These are phyloP conservation scores for Epichloe sylvatica DNA, from an alignment of 2,329 filamentous ascomycete genomes.

Conservation along the genomic window DNA sequence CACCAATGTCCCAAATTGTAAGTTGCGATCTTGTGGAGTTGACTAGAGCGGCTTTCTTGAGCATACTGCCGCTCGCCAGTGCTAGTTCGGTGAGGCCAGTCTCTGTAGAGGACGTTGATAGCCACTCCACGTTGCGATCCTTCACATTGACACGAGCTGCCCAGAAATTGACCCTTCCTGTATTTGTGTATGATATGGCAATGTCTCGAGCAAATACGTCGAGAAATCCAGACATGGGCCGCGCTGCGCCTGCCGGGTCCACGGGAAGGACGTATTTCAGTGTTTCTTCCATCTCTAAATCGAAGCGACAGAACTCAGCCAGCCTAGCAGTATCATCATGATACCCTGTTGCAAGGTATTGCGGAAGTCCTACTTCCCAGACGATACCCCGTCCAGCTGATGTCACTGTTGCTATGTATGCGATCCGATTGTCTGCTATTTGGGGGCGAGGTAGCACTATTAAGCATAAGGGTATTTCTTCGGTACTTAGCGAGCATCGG, in stretches of 20 bases:
- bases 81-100: constrained; percentile 61
- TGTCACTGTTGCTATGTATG: constrained; percentile 70
- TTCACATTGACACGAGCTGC: constrained; percentile 57
- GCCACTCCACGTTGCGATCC: constrained; percentile 57
- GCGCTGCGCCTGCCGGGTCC: constrained; percentile 66
- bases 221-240: constrained; percentile 61
- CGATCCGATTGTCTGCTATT: constrained; percentile 38
- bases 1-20: constrained; percentile 83
- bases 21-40: constrained; percentile 58
- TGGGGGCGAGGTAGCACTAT: constrained; percentile 55
- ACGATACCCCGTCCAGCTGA: constrained; percentile 66
- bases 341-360: constrained; percentile 20
- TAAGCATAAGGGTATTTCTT: constrained; percentile 65
- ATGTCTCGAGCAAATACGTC: constrained; percentile 79
- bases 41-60: constrained; percentile 75
- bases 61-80: constrained; percentile 70
- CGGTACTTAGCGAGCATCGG: constrained; percentile 36
- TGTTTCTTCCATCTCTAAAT: constrained; percentile 45
- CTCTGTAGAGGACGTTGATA: constrained; percentile 67
- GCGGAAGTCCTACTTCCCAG: constrained; percentile 60
- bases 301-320: constrained; percentile 56
- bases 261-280: constrained; percentile 62
- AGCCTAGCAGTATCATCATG: constrained; percentile 25
- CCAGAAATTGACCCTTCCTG: constrained; percentile 70
- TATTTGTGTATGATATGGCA: constrained; percentile 68